Evolutionary conservation across 2,329 filamentous ascomycete genomes (phyloP).

Genomic region (Chaetothyriales sp.): DNA sequence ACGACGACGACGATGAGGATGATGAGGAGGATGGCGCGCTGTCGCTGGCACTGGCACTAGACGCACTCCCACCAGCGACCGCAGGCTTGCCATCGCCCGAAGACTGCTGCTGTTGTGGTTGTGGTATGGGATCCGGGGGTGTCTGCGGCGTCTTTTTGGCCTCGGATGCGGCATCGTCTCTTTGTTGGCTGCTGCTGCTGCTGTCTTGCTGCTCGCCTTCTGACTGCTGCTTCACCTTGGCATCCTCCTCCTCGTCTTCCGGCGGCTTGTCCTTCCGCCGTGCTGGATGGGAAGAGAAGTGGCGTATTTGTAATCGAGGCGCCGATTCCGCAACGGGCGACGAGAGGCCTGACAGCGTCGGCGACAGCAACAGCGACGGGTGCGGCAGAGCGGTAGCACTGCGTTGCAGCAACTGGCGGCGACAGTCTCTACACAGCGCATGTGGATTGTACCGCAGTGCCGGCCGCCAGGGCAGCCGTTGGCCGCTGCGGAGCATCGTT

Average conservation of each 20-base stretch:
- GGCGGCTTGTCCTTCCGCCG: conserved; percentile 43
- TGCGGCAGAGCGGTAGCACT: conserved; percentile 2
- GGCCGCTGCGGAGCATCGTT: conserved; percentile 28
- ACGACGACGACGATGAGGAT: background rate
- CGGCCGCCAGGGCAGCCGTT: conserved; percentile 50
- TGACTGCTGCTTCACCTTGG: conserved; percentile 33
- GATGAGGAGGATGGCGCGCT: background rate
- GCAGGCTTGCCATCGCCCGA: conserved; percentile 29
- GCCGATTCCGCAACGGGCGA: conserved; percentile 17
- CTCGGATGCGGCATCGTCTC: conserved; percentile 20
- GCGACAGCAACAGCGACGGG: background rate
- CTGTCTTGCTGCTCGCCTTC: conserved; percentile 26
- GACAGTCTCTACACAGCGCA: conserved; percentile 16
- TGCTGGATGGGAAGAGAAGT: conserved; percentile 32
- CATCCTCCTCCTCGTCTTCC: conserved; percentile 28
- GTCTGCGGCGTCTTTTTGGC: conserved; percentile 36
- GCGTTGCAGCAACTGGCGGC: conserved; percentile 11
- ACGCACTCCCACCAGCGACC: conserved; percentile 6
- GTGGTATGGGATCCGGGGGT: conserved; percentile 18
- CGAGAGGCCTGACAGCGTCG: background rate
- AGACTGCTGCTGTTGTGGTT: conserved; percentile 25
- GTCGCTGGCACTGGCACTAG: background rate
- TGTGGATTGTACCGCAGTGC: conserved; percentile 39
- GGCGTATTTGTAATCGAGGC: conserved; percentile 21
- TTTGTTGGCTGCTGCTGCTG: conserved; percentile 12